Percentiles rank a stretch among this genome's conserved stretches.
Evolutionary conservation across 805 yeast genomes (phyloP).

Genomic region (Teunomyces stri): DNA sequence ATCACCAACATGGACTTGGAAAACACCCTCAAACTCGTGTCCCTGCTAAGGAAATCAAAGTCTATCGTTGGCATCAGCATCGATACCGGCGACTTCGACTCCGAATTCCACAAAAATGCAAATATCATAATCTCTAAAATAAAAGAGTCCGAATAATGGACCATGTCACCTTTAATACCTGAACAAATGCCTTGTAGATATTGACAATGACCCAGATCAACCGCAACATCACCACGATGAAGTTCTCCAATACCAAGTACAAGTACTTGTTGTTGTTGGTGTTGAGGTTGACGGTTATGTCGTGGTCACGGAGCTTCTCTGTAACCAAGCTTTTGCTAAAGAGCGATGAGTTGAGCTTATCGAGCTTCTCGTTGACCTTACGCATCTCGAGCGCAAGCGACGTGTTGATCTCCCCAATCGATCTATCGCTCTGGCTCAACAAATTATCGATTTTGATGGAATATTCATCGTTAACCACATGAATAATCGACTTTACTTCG

Average conservation of each 20-base stretch:
- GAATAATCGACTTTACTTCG: constrained; percentile 35
- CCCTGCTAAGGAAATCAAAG: constrained; percentile 13
- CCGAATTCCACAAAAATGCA: constrained; percentile 9
- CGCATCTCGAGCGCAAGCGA: constrained; percentile 62
- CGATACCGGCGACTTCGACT: constrained; percentile 40
- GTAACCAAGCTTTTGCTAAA: constrained; percentile 23
- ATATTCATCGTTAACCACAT: constrained; percentile 40
- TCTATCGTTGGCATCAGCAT: constrained; percentile 36
- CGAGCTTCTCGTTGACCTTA: constrained; percentile 48
- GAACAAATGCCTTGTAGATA: constrained; percentile 36
- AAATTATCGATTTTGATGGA: constrained; percentile 59
- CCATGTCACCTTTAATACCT: constrained; percentile 16
- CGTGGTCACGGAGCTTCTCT: constrained; percentile 19
- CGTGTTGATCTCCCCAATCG: constrained; percentile 72
- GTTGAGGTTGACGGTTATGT: constrained; percentile 14
- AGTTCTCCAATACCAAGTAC: constrained; percentile 49
- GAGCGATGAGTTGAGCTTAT: constrained; percentile 37
- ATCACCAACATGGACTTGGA: constrained; percentile 16
- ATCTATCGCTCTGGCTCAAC: constrained; percentile 61
- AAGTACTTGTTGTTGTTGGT: constrained; percentile 31
- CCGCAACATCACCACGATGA: constrained; percentile 51
- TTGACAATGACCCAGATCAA: constrained; percentile 57
- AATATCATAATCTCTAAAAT: constrained; percentile 7
- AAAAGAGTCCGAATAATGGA: constrained; percentile 7
- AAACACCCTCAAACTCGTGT: constrained; percentile 10